Conservation (phyloP, 345 rosid genomes). For the Eucalyptus guilfoylei region DNA sequence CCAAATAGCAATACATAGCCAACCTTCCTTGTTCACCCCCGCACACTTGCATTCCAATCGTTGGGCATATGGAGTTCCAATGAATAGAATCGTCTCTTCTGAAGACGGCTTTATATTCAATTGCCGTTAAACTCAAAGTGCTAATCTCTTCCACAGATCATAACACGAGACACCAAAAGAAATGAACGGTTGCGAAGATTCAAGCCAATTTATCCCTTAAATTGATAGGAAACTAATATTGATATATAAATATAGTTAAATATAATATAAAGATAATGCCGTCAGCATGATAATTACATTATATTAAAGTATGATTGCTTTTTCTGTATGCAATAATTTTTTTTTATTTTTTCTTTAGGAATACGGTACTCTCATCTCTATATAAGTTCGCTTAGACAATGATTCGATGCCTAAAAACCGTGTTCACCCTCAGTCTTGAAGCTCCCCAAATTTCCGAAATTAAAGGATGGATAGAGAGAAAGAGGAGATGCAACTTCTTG, state of each 20-base stretch:
- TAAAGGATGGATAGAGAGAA: slow-evolving; percentile 32
- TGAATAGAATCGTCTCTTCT: no score
- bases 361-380: neutral
- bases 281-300: neutral
- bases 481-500: slow-evolving; percentile 40
- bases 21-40: no score
- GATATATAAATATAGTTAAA: neutral
- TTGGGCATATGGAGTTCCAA: neutral
- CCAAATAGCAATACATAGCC: no score
- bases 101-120: neutral
- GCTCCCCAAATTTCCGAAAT: neutral
- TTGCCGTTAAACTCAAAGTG: neutral
- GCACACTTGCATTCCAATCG: neutral
- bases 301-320: neutral
- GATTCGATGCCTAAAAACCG: neutral
- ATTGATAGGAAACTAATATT: neutral
- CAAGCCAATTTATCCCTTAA: neutral
- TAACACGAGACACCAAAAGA: neutral
- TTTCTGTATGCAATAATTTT: neutral
- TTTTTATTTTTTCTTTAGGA: neutral
- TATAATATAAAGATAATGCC: neutral
- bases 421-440: neutral
- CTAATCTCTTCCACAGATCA: neutral
- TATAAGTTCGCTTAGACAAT: neutral
- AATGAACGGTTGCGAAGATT: neutral